Evolutionary conservation across 169 alveolate genomes (phyloP), one percentile per base, ranked within the genome.

Genomic region (Ichthyophthirius multifiliis): DNA sequence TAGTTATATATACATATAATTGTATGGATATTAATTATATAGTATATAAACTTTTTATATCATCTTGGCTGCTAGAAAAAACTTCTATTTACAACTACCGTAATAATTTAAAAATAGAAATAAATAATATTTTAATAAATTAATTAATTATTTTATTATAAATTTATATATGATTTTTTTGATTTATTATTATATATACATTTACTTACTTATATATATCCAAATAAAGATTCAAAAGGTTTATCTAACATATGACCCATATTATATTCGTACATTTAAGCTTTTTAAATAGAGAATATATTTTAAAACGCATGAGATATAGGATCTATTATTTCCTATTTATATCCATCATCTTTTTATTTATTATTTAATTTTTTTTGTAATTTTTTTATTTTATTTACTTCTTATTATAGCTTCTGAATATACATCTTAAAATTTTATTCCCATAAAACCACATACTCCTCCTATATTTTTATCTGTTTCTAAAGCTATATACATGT

Each of bases 371-470:
- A 55, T 2, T 10, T 27, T 55, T 55, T 10, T 0, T n/a, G 9
- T 55, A 55, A 55, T 13, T 2, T 2, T 47, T 4, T 3, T 47
- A 18, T 47, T 20, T 55, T 18, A 39, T 7, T 34, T 67, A 67
- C 77, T 39, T 67, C 77, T 67, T 20, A 37, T 23, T 37, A 47
- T 80, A 44, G 67, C 32, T 46, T 79, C 67, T 45, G 65, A 30
- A 37, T 79, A 67, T 6, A 67, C 79, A 43, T 79, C 65, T 46
- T 79, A 63, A 20, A 65, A 35, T 12, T 43, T 43, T 13, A 79
- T 48, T 43, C 85, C 75, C 86, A 81, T 81, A 35, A 47, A 55
- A 43, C 86, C 86, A 39, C 86, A 81, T 1, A 81, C 86, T 20
- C 86, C 86, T 0, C 86, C 86, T 5, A 81, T 39, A 39, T 81